These are phyloP conservation scores for Boletus rubropictus DNA, from an alignment of 768 basidiomycete species.

Conservation along the genomic window DNA sequence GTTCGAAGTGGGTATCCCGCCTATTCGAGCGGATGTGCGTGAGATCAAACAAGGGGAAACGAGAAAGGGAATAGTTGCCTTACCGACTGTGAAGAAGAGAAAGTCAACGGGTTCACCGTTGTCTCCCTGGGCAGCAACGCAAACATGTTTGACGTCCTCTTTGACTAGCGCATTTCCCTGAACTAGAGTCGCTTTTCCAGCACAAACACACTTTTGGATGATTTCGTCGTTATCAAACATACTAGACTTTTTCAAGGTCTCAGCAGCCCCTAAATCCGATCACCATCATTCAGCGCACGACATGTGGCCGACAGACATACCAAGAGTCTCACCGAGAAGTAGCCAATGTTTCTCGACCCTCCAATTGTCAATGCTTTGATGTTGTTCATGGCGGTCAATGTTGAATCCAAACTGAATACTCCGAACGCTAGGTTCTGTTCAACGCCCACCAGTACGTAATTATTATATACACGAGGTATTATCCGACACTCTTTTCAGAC, in stretches of 20 bases:
- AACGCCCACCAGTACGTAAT: too few species aligned
- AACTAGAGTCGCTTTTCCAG: conserved; percentile 48
- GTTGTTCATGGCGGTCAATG: conserved; percentile 13
- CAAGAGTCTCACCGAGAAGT: conserved; percentile 45
- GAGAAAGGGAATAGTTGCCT: conserved; percentile 8
- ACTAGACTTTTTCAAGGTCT: conserved; percentile 52
- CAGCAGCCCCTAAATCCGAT: conserved; percentile 50
- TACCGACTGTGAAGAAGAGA: conserved; percentile 59
- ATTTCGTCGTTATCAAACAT: conserved; percentile 49
- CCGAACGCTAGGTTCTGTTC: too few species aligned
- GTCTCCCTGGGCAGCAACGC: conserved; percentile 36
- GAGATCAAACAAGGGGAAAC: not conserved
- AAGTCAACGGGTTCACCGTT: conserved; percentile 39
- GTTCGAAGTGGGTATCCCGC: conserved; percentile 34
- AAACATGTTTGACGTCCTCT: conserved; percentile 47
- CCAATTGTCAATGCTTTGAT: conserved; percentile 40
- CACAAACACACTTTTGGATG: conserved; percentile 47
- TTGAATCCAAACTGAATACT: too few species aligned
- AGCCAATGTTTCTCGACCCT: conserved; percentile 54
- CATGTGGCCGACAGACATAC: conserved; percentile 23
- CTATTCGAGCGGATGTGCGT: conserved; percentile 2
- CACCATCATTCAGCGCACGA: not conserved
- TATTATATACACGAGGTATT: too few species aligned
- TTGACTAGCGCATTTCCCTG: conserved; percentile 56
- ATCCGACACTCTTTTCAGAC: too few species aligned